Evolutionary conservation across 768 basidiomycete genomes (phyloP).

Genomic region (Phylloporus rhodoxanthus): DNA sequence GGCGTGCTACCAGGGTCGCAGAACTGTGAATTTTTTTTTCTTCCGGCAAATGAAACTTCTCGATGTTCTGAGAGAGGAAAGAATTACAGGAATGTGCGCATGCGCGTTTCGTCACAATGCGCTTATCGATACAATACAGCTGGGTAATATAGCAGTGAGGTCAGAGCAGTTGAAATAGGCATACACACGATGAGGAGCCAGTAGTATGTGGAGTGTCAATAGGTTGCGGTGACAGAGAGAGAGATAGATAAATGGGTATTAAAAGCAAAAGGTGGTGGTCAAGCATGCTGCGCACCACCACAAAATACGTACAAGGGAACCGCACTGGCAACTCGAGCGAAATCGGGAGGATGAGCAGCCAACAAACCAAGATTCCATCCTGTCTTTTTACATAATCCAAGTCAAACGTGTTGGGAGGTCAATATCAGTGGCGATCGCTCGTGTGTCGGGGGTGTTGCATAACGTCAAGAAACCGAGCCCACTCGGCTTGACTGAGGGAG

Average conservation of each 20-base stretch:
- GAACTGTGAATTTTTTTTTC: not conserved
- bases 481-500: slow-evolving; percentile 71
- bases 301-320: slow-evolving; percentile 20
- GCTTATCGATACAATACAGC: slow-evolving; percentile 19
- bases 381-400: slow-evolving; percentile 24
- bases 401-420: slow-evolving; percentile 7
- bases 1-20: slow-evolving; percentile 14
- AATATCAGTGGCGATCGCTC: slow-evolving; percentile 23
- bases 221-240: slow-evolving; percentile 13
- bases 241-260: slow-evolving; percentile 13
- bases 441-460: slow-evolving; percentile 44
- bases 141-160: slow-evolving; percentile 13
- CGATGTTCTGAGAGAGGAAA: slow-evolving; percentile 1
- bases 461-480: slow-evolving; percentile 60
- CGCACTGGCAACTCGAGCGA: slow-evolving; percentile 15
- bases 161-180: slow-evolving; percentile 8
- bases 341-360: slow-evolving; percentile 4
- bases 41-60: slow-evolving; percentile 11
- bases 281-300: slow-evolving; percentile 16
- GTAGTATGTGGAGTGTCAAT: slow-evolving; percentile 17
- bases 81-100: not conserved
- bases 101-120: slow-evolving; percentile 2
- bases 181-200: slow-evolving; percentile 7
- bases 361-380: slow-evolving; percentile 24
- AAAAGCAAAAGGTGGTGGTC: not conserved